A percentile compares a stretch with the other conserved stretches of the same genome.
These are phyloP conservation scores for Calonectria fujianensis DNA, from an alignment of 2,329 filamentous ascomycete species.

Conservation along the genomic window DNA sequence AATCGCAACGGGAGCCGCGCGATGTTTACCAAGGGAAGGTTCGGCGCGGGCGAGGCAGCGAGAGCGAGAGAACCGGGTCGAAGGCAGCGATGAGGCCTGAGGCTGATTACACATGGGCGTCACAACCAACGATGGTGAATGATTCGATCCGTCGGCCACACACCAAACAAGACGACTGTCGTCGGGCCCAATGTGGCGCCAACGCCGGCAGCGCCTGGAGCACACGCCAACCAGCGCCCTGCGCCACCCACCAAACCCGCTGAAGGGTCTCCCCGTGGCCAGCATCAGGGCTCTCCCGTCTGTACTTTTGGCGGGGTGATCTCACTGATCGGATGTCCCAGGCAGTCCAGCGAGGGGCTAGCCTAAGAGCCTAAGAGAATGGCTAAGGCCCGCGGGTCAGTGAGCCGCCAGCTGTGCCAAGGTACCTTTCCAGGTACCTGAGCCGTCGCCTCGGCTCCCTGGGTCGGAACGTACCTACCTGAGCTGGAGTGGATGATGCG, in stretches of 20 bases:
- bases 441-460: conserved; percentile 35
- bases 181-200: conserved; percentile 48
- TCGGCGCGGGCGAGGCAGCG: conserved; percentile 17
- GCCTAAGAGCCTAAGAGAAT: neutral
- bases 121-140: conserved; percentile 51
- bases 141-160: conserved; percentile 52
- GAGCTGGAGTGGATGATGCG: conserved; percentile 20
- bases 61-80: conserved; percentile 40
- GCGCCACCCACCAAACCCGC: conserved; percentile 20
- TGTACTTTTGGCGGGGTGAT: conserved; percentile 34
- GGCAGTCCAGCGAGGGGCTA: conserved; percentile 11
- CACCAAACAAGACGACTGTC: conserved; percentile 40
- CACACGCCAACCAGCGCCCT: conserved; percentile 24
- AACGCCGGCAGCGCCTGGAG: conserved; percentile 31
- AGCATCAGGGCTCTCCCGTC: conserved; percentile 6
- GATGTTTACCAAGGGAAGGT: conserved; percentile 24
- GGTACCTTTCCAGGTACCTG: conserved; percentile 26
- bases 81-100: conserved; percentile 41
- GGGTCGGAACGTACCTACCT: conserved; percentile 5
- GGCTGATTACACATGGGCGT: conserved; percentile 48
- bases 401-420: conserved; percentile 10
- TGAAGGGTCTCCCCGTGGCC: conserved; percentile 14
- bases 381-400: conserved; percentile 3
- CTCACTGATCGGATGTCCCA: conserved; percentile 27
- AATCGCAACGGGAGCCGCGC: conserved; percentile 22